Percentiles rank a stretch among this genome's conserved stretches.
These are phyloP conservation scores for Phytophthora crassamura DNA, from an alignment of 352 stramenopile species.

Conservation along the genomic window DNA sequence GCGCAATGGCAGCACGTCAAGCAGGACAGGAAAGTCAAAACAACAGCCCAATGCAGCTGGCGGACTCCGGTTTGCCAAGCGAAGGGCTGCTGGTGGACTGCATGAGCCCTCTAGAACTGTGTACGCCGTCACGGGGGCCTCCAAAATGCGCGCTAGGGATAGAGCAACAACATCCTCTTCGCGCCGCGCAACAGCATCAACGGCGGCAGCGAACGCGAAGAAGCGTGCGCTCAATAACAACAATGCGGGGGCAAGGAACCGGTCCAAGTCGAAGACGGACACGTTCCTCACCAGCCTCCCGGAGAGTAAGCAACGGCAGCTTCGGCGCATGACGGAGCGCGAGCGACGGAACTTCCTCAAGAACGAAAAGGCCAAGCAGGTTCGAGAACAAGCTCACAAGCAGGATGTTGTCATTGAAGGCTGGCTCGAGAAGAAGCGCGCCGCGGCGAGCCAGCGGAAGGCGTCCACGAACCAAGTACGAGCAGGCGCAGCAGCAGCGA, in stretches of 20 bases:
- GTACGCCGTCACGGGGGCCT: constrained; percentile 57
- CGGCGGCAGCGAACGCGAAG: constrained; percentile 27
- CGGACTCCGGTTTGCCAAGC: constrained; percentile 64
- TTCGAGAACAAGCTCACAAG: constrained; percentile 46
- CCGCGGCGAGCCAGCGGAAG: constrained; percentile 66
- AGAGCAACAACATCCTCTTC: constrained; percentile 19
- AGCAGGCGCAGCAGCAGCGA: constrained; percentile 12
- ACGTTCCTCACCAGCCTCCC: constrained; percentile 71
- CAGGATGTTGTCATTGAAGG: constrained; percentile 79
- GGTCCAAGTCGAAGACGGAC: constrained; percentile 24
- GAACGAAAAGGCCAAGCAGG: constrained; percentile 55
- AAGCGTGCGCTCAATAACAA: constrained; percentile 43
- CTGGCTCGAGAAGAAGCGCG: constrained; percentile 75
- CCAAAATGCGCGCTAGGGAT: constrained; percentile 47
- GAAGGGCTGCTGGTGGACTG: constrained; percentile 38
- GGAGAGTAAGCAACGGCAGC: constrained; percentile 65
- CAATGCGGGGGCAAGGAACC: constrained; percentile 24
- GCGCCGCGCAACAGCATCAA: constrained; percentile 13
- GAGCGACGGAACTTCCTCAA: constrained; percentile 69
- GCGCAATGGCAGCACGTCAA: constrained; percentile 28
- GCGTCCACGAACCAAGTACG: constrained; percentile 40
- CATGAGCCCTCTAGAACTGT: constrained; percentile 62
- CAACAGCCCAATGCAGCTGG: constrained; percentile 18
- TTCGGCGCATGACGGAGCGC: constrained; percentile 69
- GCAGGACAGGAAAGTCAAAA: constrained; percentile 29